Evolutionary conservation across 306 rosid species (phyloP), one percentile per base, ranked within the genome.

Genomic region (Calophaca sinica): DNA sequence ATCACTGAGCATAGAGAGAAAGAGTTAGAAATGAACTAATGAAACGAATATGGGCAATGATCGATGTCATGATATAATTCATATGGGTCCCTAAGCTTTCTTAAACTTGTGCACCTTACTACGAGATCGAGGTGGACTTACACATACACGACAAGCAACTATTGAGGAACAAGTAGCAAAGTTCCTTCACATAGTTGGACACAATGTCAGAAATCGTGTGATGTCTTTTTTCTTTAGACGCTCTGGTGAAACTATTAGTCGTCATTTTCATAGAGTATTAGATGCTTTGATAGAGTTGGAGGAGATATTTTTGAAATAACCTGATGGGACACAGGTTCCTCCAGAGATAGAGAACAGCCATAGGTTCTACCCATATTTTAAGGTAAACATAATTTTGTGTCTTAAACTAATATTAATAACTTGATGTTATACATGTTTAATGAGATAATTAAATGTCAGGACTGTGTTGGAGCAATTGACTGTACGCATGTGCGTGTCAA

Each of bases 391-490:
- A 20, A 20, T 20, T 20, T 20, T 20, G 26, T 20, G 26, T 20
- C 26, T 20, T 20, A 20, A 20, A 20, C 26, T 20, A 20, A 20
- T 20, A 20, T 20, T 20, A 20, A 20, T 20, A 20, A 20, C 26
- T 20, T 39, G 6, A 20, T 54, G 20, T 7, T 54, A 54, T 4
- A 54, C 4, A 6, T n/a, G 28, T 31, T 32, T 59, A n/a, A 32
- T 10, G 29, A 59, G 42, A 5, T 11, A 33, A 59, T 31, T 59
- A 44, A 33, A 33, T 60, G 10, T 5, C 4, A 60, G 5, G 66
- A 60, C 35, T 60, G 66, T 33, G 2, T 60, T 60, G 45, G 45
- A 35, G n/a, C 48, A 59, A 59, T 59, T 31, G 65, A 59, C 10
- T 59, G 64, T 59, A 11, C 41, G 4, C 64, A 59, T 32, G 44